Percentiles rank a stretch among this genome's conserved stretches.
Evolutionary conservation across 306 rosid genomes (phyloP).

Genomic region (Corylus avellana): DNA sequence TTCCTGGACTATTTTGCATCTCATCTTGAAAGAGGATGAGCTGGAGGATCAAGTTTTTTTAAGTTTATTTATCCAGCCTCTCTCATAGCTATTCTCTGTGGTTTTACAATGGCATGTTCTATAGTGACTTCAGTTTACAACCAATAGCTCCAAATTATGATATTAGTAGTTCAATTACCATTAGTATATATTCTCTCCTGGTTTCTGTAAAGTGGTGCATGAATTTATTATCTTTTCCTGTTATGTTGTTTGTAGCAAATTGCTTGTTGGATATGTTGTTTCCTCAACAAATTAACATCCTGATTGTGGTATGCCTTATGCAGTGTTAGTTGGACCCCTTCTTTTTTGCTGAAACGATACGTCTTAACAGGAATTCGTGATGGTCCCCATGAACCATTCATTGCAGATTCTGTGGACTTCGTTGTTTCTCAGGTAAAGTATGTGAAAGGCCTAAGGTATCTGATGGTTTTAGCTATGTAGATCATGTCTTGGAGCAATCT

Average conservation of each 20-base stretch:
- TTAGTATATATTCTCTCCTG: not conserved
- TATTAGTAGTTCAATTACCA: conserved; percentile 2
- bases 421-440: conserved; percentile 95
- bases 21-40: conserved; percentile 5
- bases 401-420: conserved; percentile 97
- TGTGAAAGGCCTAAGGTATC: conserved; percentile 26
- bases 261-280: conserved; percentile 23
- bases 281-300: conserved; percentile 33
- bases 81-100: not conserved
- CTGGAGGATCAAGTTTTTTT: conserved; percentile 4
- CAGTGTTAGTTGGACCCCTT: conserved; percentile 98
- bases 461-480: conserved; percentile 11
- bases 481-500: not conserved
- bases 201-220: conserved; percentile 6
- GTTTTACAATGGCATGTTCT: not conserved
- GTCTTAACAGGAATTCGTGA: conserved; percentile 97
- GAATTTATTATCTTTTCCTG: conserved; percentile 14
- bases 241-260: not conserved
- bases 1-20: not conserved
- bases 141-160: not conserved
- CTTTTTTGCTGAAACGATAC: conserved; percentile 93
- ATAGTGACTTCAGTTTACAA: conserved; percentile 15
- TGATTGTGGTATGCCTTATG: conserved; percentile 38
- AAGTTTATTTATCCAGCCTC: not conserved
- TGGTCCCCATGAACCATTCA: conserved; percentile 98